Evolutionary conservation across 345 rosid genomes (phyloP).

Genomic region (Brassica carinata): DNA sequence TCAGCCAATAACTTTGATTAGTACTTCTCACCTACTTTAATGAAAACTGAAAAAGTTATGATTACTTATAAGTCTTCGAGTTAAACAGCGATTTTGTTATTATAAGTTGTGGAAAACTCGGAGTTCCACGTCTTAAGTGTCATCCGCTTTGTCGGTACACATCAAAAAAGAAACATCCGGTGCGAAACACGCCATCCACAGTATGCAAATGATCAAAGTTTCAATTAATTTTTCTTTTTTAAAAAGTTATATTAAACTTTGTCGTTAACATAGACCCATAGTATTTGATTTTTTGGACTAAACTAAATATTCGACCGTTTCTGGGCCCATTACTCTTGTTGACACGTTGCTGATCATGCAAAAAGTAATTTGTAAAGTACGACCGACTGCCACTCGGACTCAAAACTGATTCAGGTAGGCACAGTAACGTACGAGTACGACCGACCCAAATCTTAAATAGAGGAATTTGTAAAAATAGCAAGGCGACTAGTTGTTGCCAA

Average conservation of each 20-base stretch:
- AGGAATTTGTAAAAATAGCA: not conserved
- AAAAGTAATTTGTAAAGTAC: not conserved
- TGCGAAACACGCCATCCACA: constrained; percentile 6
- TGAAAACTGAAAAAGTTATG: not conserved
- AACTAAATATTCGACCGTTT: not conserved
- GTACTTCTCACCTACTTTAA: not conserved
- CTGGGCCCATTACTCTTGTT: not conserved
- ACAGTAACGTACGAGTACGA: not conserved
- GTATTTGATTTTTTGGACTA: not conserved
- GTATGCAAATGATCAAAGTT: not conserved
- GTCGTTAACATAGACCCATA: not conserved
- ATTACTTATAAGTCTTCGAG: not conserved
- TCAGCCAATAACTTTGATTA: not conserved
- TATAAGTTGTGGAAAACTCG: not conserved
- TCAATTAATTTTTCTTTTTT: no score
- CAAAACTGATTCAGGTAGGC: not conserved
- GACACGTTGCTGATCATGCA: not conserved
- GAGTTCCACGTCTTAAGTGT: not conserved
- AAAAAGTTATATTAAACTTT: not conserved
- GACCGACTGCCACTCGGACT: not conserved
- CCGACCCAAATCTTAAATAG: not conserved
- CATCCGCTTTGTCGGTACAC: constrained; percentile 16
- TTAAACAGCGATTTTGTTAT: not conserved
- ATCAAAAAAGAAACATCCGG: not conserved
- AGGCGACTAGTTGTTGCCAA: not conserved